Base-by-base conservation (phyloP, 2,329 filamentous ascomycete species). In the Venturiaceae sp. region DNA sequence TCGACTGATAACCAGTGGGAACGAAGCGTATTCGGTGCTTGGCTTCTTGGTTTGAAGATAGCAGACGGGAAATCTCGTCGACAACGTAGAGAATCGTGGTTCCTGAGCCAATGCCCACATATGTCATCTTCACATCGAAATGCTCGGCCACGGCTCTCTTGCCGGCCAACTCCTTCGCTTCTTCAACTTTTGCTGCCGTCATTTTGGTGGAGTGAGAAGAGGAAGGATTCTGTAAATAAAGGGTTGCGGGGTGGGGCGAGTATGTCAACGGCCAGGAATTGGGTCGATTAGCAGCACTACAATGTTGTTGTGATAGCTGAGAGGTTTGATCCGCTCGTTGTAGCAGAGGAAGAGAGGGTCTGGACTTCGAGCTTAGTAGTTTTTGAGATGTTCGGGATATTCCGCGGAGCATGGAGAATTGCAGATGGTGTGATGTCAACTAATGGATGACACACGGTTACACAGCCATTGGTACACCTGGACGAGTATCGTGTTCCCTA, bases 1-100 rank as follows among this genome's bases (percentile, higher is more conserved):
- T 90, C 46, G 88, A 94, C 70, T 96, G 91, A 76, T 86, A 92
- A 26, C 94, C 94, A 0, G 94, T 99, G 6, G 94, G 92, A 32
- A 96, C 82, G 73, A 96, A 99, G 68, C 83, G 85, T 78, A 96
- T 95, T 63, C 75, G 69, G 34, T 76, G 39, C 32, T 57, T 57
- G 16, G 41, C 32, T 30, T 28, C 19, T 19, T 37, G 28, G 32
- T 50, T 44, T 33, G 50, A 57, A 85, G 81, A 57, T 79, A 80
- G 37, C 36, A 53, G 26, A 23, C 80, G 80, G 62, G 76, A 76
- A 72, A 95, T 92, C 58, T 88, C 88, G 64, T 92, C 87, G 60
- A 94, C 88, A 53, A 92, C 88, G 72, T 92, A 91, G 66, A 91
- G 83, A 63, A 94, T 90, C 21, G 87, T 90, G 66, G 86, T 88